Base-by-base conservation (phyloP, 257 asterid genomes). In the Plantago elongata region DNA sequence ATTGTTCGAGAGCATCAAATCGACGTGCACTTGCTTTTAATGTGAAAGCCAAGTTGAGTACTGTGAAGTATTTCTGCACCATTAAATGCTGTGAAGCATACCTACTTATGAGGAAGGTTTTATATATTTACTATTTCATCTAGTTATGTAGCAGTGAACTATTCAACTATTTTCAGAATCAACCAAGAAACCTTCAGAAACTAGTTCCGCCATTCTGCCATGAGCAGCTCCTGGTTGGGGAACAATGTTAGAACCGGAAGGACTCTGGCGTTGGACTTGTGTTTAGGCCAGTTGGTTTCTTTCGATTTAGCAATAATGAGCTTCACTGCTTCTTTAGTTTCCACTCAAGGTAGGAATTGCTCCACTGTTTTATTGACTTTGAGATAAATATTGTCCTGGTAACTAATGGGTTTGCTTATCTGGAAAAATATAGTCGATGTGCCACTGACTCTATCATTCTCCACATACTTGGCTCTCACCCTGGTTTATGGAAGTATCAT, bases 371-470 rank as follows among this genome's bases (percentile, higher is more conserved):
- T 11, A 52, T 7, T 13, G 27, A 34, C 5, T 34, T n/a, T n/a
- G 9, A 14, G 7, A 14, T 11, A 30, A 56, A 3, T 34, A n/a
- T 2, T 44, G 64, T 13, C 44, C 3, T 60, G 34, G 9, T 40
- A 27, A 9, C 43, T 42, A 40, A 15, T 13, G 72, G 37, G 3
- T 30, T 4, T 54, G 34, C 29, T 12, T 54, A 18, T 5, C 10
- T 12, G 15, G 27, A n/a, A 7, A 37, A 11, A 14, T 22, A 10
- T 45, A 60, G 89, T 79, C 59, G 84, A 89, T 51, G 75, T 89
- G 8, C 95, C 97, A 3, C 84, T 89, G 62, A 68, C 94, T 9
- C 52, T 84, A 29, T 79, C 94, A 30, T 82, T 89, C 74, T 77
- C 73, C 40, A 61, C 89, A 9, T 89, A 89, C 70, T 34, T 72